Base-by-base conservation (phyloP, 805 yeast species). In the Ascoidea tarda region DNA sequence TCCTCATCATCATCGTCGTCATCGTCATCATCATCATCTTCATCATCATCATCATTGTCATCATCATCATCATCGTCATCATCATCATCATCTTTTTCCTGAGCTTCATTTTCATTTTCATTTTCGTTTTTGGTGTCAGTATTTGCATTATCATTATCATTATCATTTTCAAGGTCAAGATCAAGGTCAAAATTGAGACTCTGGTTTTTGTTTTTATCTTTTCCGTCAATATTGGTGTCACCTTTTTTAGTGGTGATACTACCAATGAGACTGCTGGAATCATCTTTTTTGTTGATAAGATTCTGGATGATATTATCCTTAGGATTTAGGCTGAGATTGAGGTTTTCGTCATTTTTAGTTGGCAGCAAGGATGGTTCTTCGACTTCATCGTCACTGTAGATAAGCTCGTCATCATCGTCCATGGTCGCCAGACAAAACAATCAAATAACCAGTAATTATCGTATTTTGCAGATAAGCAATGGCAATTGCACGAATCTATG, bases 11-110 rank as follows among this genome's bases (percentile, higher is more conserved):
- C 59, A n/a, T 65, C 68, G 14, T 65, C 68, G 10, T 61, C 64
- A 46, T 60, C 68, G 55, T 58, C 51, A 51, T 67, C 72, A 10
- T 72, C 59, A 3, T 69, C 59, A 45, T 65, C 69, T 21, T 62
- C 67, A 5, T 62, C 49, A 5, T 73, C 44, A 10, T 38, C 44
- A 5, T 73, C 44, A 10, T 38, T 14, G 44, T 38, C 44, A 8
- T 10, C 44, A 10, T 38, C 44, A 8, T 14, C 44, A 38, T 38
- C 14, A 38, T 14, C 4, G 14, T 38, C 14, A 38, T 38, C 44
- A 10, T 38, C 14, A 38, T 38, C 14, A 10, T 4, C 14, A 8
- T 38, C 44, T 10, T 38, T 38, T 38, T 38, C 44, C 8, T 2
- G 8, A 4, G 14, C 44, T 38, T 38, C 14, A 38, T 38, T 38